Percentiles rank a stretch among this genome's conserved stretches.
These are phyloP conservation scores for bread wheat (Triticum aestivum) DNA, from an alignment of 176 grass and related monocot genomes.

Conservation along the genomic window IWGSC_CS_RefSeq_v2.1 NC_057805.1:151300873-151301372, in stretches of 20 bases:
- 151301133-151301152: not conserved
- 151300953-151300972: slow-evolving; percentile 55
- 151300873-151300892: not conserved
- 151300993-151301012: not conserved
- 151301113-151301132: not conserved
- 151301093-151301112: not conserved
- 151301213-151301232: not conserved
- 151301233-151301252: not conserved
- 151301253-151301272: not conserved
- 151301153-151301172: slow-evolving; percentile 1
- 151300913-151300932: slow-evolving; percentile 56
- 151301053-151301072: not conserved
- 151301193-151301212: not conserved
- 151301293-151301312: not conserved
- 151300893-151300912: slow-evolving; percentile 23
- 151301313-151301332: too few species aligned
- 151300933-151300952: slow-evolving; percentile 59
- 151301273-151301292: not conserved
- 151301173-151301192: slow-evolving; percentile 17
- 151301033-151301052: slow-evolving; percentile 21
- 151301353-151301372: too few species aligned
- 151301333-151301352: too few species aligned
- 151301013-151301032: not conserved
- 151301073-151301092: not conserved
- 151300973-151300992: slow-evolving; percentile 39